phyloP scores from a whole-genome alignment of 768 basidiomycete genomes.

The Boletellus emodensis region DNA sequence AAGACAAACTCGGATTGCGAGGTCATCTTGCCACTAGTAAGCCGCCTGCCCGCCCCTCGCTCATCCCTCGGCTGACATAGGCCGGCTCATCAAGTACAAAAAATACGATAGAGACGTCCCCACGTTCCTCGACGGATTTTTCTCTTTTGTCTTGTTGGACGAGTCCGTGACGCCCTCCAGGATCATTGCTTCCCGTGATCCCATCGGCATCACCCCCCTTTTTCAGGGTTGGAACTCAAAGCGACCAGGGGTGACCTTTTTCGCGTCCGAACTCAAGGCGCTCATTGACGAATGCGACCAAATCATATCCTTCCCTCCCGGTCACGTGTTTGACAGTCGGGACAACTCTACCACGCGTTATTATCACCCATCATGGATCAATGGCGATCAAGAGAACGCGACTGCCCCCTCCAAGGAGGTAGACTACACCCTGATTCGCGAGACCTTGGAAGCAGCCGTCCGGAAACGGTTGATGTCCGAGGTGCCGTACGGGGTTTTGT shows the following conservation, averaged over 20 bases:
- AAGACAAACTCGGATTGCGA: constrained; percentile 99
- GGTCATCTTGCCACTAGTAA: constrained; percentile 87
- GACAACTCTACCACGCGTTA: constrained; percentile 79
- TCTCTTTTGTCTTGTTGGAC: constrained; percentile 95
- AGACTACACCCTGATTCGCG: constrained; percentile 68
- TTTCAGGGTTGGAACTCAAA: constrained; percentile 94
- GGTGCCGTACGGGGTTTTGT: constrained; percentile 94
- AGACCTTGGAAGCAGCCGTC: constrained; percentile 86
- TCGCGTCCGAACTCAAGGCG: constrained; percentile 95
- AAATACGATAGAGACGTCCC: constrained; percentile 77
- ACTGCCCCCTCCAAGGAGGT: constrained; percentile 53
- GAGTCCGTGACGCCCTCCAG: constrained; percentile 86
- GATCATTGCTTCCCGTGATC: constrained; percentile 94
- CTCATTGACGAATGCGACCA: constrained; percentile 89
- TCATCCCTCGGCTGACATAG: not conserved
- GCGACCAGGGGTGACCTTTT: constrained; percentile 79
- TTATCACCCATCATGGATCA: constrained; percentile 87
- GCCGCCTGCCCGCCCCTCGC: constrained; percentile 19
- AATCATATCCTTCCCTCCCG: constrained; percentile 94
- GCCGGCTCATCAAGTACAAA: constrained; percentile 56
- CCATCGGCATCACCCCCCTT: constrained; percentile 95
- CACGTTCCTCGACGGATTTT: constrained; percentile 91
- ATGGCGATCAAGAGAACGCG: constrained; percentile 62
- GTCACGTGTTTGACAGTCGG: constrained; percentile 89
- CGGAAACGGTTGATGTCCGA: constrained; percentile 98